Base-by-base conservation (phyloP, 352 stramenopile genomes). In the Pythium dissimile region DNA sequence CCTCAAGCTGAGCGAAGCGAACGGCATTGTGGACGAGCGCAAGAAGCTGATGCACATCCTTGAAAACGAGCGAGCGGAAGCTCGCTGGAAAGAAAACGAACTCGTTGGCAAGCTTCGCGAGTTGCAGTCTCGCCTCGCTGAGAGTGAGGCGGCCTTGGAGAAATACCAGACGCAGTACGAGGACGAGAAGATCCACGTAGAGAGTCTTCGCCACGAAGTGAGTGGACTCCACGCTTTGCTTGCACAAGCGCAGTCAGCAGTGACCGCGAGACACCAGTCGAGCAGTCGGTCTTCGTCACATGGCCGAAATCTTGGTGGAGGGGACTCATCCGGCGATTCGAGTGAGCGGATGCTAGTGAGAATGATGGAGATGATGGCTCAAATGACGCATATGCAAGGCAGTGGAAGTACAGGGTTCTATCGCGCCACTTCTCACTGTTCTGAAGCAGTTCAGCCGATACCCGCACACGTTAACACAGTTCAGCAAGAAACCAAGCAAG, bases 121-220 rank as follows among this genome's bases (percentile, higher is more conserved):
- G 1, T 31, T 85, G 3, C 71, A 84, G 28, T 77, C 54, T 23
- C 76, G 69, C 7, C 43, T 88, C 5, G 75, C 59, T 0, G 78
- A 88, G 48, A 71, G 64, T 20, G 80, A 94, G 39, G 77, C 80
- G 0, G 34, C 41, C 1, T 67, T 64, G 1, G 72, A 87, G 24
- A 88, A 85, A 26, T 89, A 75, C 34, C 75, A 84, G 30, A 82
- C 58, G 3, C 82, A 92, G 57, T 86, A 79, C 37, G 84, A 94
- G 47, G 84, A 92, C 45, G 84, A 94, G 53, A 81, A 81, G 28
- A 52, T 90, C 0, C 81, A 91, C 27, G 78, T 89, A 0, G 75
- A 86, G 42, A 74, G 80, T 1, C 46, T 92, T 18, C 74, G 82
- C 0, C 80, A 89, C 35, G 80, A 94, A 51, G 77, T 92, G 5